Evolutionary conservation across 1,284 basidiomycete genomes (phyloP).

Genomic region (Mycosarcoma mackinlayi): DNA sequence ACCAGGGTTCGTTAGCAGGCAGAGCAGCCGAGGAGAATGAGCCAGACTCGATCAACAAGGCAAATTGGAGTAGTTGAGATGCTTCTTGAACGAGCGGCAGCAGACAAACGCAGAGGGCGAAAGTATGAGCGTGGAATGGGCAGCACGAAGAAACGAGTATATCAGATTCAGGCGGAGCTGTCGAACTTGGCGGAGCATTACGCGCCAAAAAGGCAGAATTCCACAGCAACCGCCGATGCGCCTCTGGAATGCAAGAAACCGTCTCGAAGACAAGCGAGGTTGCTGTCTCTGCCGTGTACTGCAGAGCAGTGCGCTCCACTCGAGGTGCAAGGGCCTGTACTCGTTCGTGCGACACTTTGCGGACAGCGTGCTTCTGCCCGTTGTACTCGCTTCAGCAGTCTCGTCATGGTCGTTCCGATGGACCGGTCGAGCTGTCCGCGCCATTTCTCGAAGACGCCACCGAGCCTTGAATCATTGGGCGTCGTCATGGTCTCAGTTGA

Average conservation of each 20-base stretch:
- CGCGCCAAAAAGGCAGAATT: background rate
- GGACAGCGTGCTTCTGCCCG: no score
- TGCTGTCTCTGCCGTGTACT: background rate
- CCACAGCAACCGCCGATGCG: background rate
- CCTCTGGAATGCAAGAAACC: slow-evolving; percentile 29
- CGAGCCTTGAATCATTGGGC: background rate
- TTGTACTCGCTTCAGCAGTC: no score
- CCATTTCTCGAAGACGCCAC: slow-evolving; percentile 4
- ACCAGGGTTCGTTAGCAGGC: slow-evolving; percentile 7
- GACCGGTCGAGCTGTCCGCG: slow-evolving; percentile 4
- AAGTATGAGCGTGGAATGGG: slow-evolving; percentile 1
- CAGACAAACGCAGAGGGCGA: slow-evolving; percentile 8
- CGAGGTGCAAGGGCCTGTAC: slow-evolving; percentile 6
- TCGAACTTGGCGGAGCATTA: slow-evolving; percentile 25
- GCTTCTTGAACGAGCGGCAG: background rate
- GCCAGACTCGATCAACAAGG: slow-evolving; percentile 3
- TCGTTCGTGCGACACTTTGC: no score
- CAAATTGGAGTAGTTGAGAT: background rate
- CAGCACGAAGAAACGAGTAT: slow-evolving; percentile 25
- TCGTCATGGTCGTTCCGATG: no score
- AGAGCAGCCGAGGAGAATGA: background rate
- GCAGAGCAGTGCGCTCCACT: no score
- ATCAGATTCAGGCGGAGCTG: slow-evolving; percentile 38
- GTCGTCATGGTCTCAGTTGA: slow-evolving; percentile 13
- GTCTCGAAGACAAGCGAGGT: no score